Base-by-base conservation (phyloP, 495 filamentous ascomycete species). In the Aspergillus sparsus region DNA sequence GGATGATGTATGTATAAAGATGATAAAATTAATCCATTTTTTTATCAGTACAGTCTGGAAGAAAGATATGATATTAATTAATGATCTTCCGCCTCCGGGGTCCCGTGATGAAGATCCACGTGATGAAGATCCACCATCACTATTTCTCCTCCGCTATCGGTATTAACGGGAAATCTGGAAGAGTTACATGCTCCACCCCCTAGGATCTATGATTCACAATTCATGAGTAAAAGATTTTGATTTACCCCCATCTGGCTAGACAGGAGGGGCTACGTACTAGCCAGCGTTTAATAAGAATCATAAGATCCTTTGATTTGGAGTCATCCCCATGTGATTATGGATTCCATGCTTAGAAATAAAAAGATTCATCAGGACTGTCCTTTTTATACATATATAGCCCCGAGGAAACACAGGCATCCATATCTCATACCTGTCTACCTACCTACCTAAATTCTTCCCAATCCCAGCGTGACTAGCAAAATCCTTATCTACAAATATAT, bases 61-160 rank as follows among this genome's bases (percentile, higher is more conserved):
- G 21, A 27, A 27, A 27, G 21, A 27, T 27, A 27, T 47, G 44
- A 47, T 47, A 47, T 15, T 47, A 18, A 47, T 9, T 5, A 15
- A 47, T 47, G 13, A 21, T 16, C 44, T 46, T 21, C 16, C 44
- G 44, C 44, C 44, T 46, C 39, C 39, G 37, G 7, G 7, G 33
- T 55, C 53, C 37, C 37, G 36, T 55, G 39, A 55, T 18, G n/a
- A n/a, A n/a, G n/a, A n/a, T n/a, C n/a, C 53, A 55, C 53, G 50
- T 53, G 50, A 53, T 3, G 42, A 16, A 15, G 42, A 46, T 10
- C 37, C 37, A 41, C n/a, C 11, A 41, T 41, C 4, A 41, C 37
- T 10, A 41, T 5, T 41, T 41, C 37, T 41, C n/a, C 21, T 27
- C 21, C 21, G 21, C 21, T 27, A 27, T 27, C 21, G 21, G 21